Evolutionary conservation across 306 rosid genomes (phyloP), one percentile per base, ranked within the genome.

Genomic region (Trifolium pratense): DNA sequence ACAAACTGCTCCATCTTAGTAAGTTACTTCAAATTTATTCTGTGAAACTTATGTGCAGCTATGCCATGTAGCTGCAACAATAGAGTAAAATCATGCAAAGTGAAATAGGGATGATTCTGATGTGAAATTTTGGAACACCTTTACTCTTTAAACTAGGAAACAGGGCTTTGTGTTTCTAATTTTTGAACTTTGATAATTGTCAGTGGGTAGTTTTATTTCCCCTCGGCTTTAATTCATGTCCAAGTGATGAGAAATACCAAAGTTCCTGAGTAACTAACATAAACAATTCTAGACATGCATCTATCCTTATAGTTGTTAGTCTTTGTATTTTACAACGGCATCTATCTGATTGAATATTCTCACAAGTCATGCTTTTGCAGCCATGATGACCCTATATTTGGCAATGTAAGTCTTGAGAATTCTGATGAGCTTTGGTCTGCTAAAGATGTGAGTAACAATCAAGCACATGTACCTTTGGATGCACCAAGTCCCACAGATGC

Each of bases 281-380:
- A 73, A 51, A 37, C 71, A 48, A 70, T 62, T 40, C 8, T 51
- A 36, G 71, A 55, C 45, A 39, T 18, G 14, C 26, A 13, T 57
- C 34, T 80, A 39, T 25, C 26, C 21, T 59, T 62, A 65, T 18
- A 49, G 45, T 42, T 56, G 26, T 59, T 40, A 37, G 63, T 61
- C 70, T 61, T 58, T 58, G 63, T 36, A 11, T 65, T 55, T 71
- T 66, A 39, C 81, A 59, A 46, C 59, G 60, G 83, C 71, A 75
- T 66, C 71, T 32, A 56, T 85, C 82, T 79, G 83, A 87, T 84
- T 83, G 76, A 78, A 66, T 85, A 84, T 83, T 82, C 90, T 88
- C 89, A 91, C 87, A 86, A 83, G 84, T 86, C 90, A 83, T 86
- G 85, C 78, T 88, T 87, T 86, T 91, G 86, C 93, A 95, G 97